These are phyloP conservation scores for Leccinum obscurum DNA, from an alignment of 768 basidiomycete genomes.

Conservation along the genomic window DNA sequence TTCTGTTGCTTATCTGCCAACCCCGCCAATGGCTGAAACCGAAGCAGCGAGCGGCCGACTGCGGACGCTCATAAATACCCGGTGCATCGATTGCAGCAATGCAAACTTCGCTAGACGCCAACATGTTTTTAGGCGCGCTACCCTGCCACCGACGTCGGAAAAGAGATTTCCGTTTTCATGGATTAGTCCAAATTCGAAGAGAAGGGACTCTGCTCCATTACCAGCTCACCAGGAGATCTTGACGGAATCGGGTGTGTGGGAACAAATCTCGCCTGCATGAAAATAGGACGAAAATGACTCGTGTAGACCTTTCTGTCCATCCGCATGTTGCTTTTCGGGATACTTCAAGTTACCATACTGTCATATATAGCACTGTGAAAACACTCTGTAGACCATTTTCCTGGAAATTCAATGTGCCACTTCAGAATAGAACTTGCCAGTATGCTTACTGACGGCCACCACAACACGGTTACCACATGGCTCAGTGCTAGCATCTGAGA, in stretches of 20 bases:
- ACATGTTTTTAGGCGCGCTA: constrained; percentile 13
- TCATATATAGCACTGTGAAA: too few species aligned
- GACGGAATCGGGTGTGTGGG: constrained; percentile 26
- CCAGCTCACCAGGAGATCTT: constrained; percentile 13
- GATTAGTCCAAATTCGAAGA: neutral
- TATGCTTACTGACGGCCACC: too few species aligned
- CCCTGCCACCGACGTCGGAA: constrained; percentile 3
- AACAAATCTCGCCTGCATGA: constrained; percentile 7
- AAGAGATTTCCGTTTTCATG: constrained; percentile 5
- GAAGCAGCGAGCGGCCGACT: constrained; percentile 9
- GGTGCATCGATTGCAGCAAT: constrained; percentile 28
- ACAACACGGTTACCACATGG: too few species aligned
- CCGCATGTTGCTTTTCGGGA: too few species aligned
- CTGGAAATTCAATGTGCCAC: too few species aligned
- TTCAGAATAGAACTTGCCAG: too few species aligned
- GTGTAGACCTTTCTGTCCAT: too few species aligned
- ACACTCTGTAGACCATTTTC: too few species aligned
- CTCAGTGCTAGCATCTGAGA: too few species aligned
- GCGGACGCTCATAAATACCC: constrained; percentile 17
- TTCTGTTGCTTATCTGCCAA: constrained; percentile 22
- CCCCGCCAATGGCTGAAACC: neutral
- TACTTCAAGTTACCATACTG: too few species aligned
- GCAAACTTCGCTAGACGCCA: constrained; percentile 7
- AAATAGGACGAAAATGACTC: too few species aligned
- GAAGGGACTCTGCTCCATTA: neutral